Percentiles rank a stretch among this genome's conserved stretches.
Conservation (phyloP, 164 flowering plant genomes). For the Vitis riparia region DNA sequence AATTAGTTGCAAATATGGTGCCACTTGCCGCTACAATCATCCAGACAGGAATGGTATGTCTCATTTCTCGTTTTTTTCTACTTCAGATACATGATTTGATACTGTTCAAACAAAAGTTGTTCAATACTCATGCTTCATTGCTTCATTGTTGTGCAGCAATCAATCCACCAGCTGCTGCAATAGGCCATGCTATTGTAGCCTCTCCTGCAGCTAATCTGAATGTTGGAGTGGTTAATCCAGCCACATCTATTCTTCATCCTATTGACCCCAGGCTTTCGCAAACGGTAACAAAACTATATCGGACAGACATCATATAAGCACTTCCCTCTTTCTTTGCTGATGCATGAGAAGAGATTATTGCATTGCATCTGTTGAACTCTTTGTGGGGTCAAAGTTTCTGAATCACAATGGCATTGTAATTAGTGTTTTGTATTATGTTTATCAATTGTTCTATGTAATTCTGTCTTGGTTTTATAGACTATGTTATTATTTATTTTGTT, state of each 20-base stretch:
- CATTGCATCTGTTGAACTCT: too few species aligned
- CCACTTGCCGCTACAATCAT: conserved; percentile 82
- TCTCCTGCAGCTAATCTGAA: conserved; percentile 50
- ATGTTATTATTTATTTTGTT: too few species aligned
- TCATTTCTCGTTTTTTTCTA: background rate
- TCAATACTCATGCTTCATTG: background rate
- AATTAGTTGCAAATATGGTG: conserved; percentile 91
- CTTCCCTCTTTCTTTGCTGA: background rate
- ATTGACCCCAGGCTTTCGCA: conserved; percentile 53
- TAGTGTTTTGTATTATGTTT: too few species aligned
- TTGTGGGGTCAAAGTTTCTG: too few species aligned
- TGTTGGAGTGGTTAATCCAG: conserved; percentile 57
- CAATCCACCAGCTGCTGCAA: conserved; percentile 48
- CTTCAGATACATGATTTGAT: background rate
- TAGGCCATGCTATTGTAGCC: conserved; percentile 39
- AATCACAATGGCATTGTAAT: too few species aligned
- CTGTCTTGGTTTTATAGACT: too few species aligned
- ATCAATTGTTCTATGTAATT: too few species aligned
- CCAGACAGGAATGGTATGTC: conserved; percentile 68
- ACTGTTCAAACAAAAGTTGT: background rate
- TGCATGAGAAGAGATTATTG: too few species aligned
- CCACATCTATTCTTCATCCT: conserved; percentile 53
- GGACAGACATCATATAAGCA: conserved; percentile 6
- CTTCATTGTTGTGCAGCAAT: conserved; percentile 37
- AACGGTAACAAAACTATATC: conserved; percentile 28